Conservation (phyloP, 768 basidiomycete species). For the Termitomyces eurrhizus region DNA sequence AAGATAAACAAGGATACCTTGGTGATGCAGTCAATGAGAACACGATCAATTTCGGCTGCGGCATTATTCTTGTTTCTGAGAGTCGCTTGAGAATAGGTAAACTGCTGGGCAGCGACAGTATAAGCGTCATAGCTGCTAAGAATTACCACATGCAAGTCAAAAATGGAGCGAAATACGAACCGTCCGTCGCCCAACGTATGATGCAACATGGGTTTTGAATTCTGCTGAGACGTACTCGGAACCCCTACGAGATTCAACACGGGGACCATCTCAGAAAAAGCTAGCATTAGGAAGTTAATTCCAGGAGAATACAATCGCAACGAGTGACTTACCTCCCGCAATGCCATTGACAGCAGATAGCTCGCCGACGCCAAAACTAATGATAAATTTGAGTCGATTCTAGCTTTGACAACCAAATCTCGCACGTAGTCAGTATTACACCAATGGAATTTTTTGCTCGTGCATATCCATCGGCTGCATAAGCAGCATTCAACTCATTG, state of each 20-base stretch:
- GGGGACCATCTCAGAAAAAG: slow-evolving; percentile 87
- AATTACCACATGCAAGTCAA: no score
- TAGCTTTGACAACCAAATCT: slow-evolving; percentile 10
- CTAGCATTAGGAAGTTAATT: slow-evolving; percentile 30
- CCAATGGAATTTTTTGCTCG: slow-evolving; percentile 77
- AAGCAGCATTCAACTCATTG: slow-evolving; percentile 83
- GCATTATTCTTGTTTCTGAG: slow-evolving; percentile 53
- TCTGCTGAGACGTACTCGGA: slow-evolving; percentile 15
- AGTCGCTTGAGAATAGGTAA: slow-evolving; percentile 65
- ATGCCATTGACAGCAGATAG: slow-evolving; percentile 84
- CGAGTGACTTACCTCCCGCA: slow-evolving; percentile 46
- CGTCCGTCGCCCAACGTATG: slow-evolving; percentile 15
- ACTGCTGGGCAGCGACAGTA: slow-evolving; percentile 65
- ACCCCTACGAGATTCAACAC: slow-evolving; percentile 82
- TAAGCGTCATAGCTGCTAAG: slow-evolving; percentile 72
- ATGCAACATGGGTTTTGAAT: slow-evolving; percentile 14
- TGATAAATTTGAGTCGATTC: neutral
- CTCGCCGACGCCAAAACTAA: slow-evolving; percentile 91
- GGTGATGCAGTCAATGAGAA: slow-evolving; percentile 66
- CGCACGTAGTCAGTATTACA: slow-evolving; percentile 71
- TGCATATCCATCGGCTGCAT: slow-evolving; percentile 93
- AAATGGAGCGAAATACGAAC: neutral
- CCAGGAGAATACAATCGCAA: slow-evolving; percentile 12
- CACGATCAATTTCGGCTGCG: slow-evolving; percentile 70
- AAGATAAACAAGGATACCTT: slow-evolving; percentile 28